Base-by-base conservation (phyloP, 2,329 filamentous ascomycete genomes). In the Trichoderma endophyticum region DNA sequence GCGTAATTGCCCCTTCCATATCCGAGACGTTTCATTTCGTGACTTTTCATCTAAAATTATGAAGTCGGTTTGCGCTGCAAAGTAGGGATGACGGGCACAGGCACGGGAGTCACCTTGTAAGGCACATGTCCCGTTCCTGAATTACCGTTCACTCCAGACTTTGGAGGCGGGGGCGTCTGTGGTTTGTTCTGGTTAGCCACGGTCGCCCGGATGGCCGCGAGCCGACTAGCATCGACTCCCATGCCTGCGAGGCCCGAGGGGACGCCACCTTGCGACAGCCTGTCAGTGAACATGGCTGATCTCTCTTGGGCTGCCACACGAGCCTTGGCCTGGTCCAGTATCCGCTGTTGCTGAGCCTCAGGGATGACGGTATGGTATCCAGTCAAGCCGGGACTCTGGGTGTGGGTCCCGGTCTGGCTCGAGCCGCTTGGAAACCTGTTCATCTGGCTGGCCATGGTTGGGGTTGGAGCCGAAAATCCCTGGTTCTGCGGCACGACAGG, bases 301-400 rank as follows among this genome's bases (percentile, higher is more conserved):
- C 82, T 80, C 73, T 84, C 83, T 65, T 84, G 83, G 0, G 84
- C 83, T 18, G 84, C 83, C 15, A 84, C 82, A 30, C 85, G 79
- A 3, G 84, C 85, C 70, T 85, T 84, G 8, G 86, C 84, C 77
- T 87, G 85, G 67, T 87, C 85, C 77, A 86, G 79, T 61, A 86
- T 83, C 69, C 85, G 83, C 75, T 85, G 83, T 75, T 87, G 85
- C 72, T 86, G 84, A 18, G 82, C 82, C 74, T 86, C 84, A 48
- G 83, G 82, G 76, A 86, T 85, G 61, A 86, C 84, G 6, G 84
- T 86, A 61, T 85, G 83, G 71, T 86, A 86, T 36, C 85, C 85
- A 3, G 83, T 82, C 4, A 83, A 77, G 18, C 82, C 82, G 28
- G 81, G 78, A 71, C 79, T 80, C 74, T 83, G 80, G 70, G 73